A percentile compares a stretch with the other conserved stretches of the same genome.
phyloP scores from a whole-genome alignment of 2,329 filamentous ascomycete genomes.

The Canariomyces notabilis region DNA sequence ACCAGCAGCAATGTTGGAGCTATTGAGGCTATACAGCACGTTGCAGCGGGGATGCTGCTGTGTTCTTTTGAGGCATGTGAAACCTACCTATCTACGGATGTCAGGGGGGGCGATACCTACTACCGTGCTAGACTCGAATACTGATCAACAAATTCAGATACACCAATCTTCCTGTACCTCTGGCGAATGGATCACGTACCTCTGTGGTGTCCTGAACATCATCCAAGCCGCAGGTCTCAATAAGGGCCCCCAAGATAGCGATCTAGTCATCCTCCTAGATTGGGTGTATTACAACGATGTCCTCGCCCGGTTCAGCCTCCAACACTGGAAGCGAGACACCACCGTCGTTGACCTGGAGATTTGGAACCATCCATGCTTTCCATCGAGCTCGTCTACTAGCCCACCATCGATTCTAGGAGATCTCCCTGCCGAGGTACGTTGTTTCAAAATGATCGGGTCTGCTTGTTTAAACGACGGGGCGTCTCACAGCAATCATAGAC shows the following conservation, averaged over 20 bases:
- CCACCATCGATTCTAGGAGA: too few species aligned
- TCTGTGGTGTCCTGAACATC: conserved; percentile 20
- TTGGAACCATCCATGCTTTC: too few species aligned
- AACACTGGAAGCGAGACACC: conserved; percentile 23
- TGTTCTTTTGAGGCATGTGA: conserved; percentile 24
- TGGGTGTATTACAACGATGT: conserved; percentile 30
- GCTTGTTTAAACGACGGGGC: too few species aligned
- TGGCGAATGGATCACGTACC: conserved; percentile 14
- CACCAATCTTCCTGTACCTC: conserved; percentile 15
- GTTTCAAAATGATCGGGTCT: too few species aligned
- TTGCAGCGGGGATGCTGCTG: conserved; percentile 26
- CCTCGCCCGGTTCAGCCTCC: conserved; percentile 25
- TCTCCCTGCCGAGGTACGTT: too few species aligned
- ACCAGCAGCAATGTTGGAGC: conserved; percentile 3
- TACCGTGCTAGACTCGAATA: neutral
- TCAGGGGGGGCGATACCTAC: too few species aligned
- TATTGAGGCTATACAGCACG: conserved; percentile 24
- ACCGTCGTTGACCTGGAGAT: neutral
- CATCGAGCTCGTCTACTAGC: too few species aligned
- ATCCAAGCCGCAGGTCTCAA: conserved; percentile 14
- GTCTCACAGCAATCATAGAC: too few species aligned
- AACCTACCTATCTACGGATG: neutral
- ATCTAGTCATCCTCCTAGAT: conserved; percentile 24
- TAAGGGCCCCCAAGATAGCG: conserved; percentile 4
- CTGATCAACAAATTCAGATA: conserved; percentile 8